phyloP scores from a whole-genome alignment of 2,329 filamentous ascomycete genomes.

The Colletotrichum sp. region DNA sequence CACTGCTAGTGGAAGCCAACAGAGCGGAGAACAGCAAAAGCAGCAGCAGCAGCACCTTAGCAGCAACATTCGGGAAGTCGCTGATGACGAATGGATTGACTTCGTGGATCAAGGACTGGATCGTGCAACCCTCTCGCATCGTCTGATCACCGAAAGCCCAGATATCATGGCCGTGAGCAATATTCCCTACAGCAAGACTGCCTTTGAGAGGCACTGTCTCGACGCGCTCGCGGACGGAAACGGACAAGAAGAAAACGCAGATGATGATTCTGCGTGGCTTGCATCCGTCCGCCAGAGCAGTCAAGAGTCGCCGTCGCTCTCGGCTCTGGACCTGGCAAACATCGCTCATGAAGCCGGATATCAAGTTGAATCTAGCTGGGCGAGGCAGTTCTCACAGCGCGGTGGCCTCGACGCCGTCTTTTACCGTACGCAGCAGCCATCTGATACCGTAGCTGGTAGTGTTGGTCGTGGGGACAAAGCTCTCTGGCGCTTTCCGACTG shows the following conservation, averaged over 20 bases:
- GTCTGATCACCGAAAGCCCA: slow-evolving; percentile 6
- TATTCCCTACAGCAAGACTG: slow-evolving; percentile 34
- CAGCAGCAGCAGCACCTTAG: neutral
- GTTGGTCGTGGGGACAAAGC: rapidly evolving
- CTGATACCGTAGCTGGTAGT: neutral
- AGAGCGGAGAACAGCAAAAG: neutral
- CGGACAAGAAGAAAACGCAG: neutral
- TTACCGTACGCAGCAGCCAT: slow-evolving; percentile 36
- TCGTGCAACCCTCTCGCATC: neutral
- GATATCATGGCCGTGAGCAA: slow-evolving; percentile 23
- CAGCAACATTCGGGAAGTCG: slow-evolving; percentile 15
- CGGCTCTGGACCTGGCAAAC: slow-evolving; percentile 22
- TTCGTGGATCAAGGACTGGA: neutral
- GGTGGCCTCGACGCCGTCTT: slow-evolving; percentile 33
- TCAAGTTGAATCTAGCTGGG: slow-evolving; percentile 50
- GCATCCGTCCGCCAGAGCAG: neutral
- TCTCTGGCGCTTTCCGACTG: neutral
- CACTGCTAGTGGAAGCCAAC: neutral
- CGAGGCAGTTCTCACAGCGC: slow-evolving; percentile 35
- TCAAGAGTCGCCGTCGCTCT: slow-evolving; percentile 3
- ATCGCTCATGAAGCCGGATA: slow-evolving; percentile 42
- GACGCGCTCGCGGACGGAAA: neutral
- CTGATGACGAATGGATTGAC: neutral
- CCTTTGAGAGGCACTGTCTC: slow-evolving; percentile 25
- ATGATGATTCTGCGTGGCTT: neutral